Evolutionary conservation across 805 yeast species (phyloP).

Genomic region (Teunomyces atbi): DNA sequence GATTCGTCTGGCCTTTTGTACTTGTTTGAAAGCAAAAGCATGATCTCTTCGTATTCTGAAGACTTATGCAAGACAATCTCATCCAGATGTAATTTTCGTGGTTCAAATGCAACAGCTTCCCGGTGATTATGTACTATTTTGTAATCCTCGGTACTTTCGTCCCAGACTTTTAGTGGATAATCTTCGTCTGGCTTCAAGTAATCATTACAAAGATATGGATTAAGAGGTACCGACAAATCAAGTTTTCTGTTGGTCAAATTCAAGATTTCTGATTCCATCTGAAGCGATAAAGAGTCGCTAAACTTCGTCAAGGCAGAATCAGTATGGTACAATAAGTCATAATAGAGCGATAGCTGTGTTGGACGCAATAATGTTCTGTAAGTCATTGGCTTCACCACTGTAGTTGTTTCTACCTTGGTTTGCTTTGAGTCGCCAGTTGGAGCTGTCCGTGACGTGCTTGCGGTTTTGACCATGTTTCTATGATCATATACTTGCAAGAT

Average conservation of each 20-base stretch:
- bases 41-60: conserved; percentile 81
- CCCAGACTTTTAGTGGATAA: conserved; percentile 47
- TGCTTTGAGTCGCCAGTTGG: background rate
- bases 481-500: conserved; percentile 88
- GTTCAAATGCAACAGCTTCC: conserved; percentile 26
- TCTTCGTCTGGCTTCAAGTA: conserved; percentile 48
- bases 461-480: conserved; percentile 43
- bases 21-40: conserved; percentile 51
- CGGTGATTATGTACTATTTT: conserved; percentile 31
- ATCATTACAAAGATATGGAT: conserved; percentile 57
- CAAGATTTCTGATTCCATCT: conserved; percentile 85
- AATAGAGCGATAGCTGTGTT: conserved; percentile 75
- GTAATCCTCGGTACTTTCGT: conserved; percentile 31
- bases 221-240: conserved; percentile 68
- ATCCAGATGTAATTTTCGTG: conserved; percentile 42
- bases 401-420: background rate
- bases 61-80: conserved; percentile 60
- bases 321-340: conserved; percentile 80
- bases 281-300: conserved; percentile 74
- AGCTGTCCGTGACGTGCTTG: background rate
- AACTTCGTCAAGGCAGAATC: conserved; percentile 72
- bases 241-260: conserved; percentile 75
- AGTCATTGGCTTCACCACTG: conserved; percentile 56
- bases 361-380: conserved; percentile 79
- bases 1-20: conserved; percentile 38